Evolutionary conservation across 306 rosid species (phyloP).

Genomic region (Senna siamea): DNA sequence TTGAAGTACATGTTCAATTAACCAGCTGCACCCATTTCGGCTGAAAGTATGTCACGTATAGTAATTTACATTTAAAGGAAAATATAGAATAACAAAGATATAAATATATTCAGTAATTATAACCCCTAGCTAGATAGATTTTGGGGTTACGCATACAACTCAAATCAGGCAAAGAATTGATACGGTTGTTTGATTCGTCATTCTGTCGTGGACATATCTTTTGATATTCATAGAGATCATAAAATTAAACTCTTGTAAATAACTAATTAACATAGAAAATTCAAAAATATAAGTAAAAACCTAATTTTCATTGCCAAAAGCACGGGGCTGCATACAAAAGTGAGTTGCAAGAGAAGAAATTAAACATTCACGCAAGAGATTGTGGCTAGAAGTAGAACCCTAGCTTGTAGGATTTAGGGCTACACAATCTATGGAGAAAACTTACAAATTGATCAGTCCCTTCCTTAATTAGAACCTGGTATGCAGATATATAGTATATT

Average conservation of each 20-base stretch:
- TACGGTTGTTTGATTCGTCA: too few relatives aligned
- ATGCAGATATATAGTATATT: not conserved
- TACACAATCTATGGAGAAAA: constrained; percentile 25
- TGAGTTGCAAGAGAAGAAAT: not conserved
- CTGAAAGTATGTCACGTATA: not conserved
- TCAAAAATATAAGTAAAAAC: not conserved
- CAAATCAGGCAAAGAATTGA: too few relatives aligned
- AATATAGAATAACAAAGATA: too few relatives aligned
- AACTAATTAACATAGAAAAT: too few relatives aligned
- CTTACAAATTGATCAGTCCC: constrained; percentile 26
- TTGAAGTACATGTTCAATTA: not conserved
- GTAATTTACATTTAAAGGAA: not conserved
- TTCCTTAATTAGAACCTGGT: constrained; percentile 13
- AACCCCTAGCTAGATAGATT: too few relatives aligned
- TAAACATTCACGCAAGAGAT: constrained; percentile 25
- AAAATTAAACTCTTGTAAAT: too few relatives aligned
- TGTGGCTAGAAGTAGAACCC: constrained; percentile 15
- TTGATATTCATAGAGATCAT: too few relatives aligned
- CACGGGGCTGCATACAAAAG: constrained; percentile 25
- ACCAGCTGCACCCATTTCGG: not conserved
- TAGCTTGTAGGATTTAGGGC: constrained; percentile 27
- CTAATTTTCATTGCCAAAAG: constrained; percentile 36
- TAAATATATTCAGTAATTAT: too few relatives aligned
- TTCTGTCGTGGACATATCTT: too few relatives aligned
- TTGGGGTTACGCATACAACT: too few relatives aligned